Percentiles rank a stretch among this genome's conserved stretches.
Evolutionary conservation across 2,329 filamentous ascomycete species (phyloP).

Genomic region (Fusarium kyushuense): DNA sequence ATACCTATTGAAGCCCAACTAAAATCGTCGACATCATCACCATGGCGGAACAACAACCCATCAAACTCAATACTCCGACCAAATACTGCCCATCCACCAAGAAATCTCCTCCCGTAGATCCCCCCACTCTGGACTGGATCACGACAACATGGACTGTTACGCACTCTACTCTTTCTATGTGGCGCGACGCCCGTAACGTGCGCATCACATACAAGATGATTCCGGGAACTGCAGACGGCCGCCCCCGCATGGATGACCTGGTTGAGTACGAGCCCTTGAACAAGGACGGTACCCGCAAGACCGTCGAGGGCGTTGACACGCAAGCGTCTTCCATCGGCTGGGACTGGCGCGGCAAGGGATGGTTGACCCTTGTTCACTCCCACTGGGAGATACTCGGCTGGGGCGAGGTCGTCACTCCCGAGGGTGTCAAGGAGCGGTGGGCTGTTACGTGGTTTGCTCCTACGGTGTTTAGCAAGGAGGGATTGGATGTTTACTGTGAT

Average conservation of each 20-base stretch:
- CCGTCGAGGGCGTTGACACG: slow-evolving; percentile 74
- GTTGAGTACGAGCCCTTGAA: slow-evolving; percentile 75
- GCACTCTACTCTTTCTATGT: slow-evolving; percentile 83
- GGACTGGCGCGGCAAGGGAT: slow-evolving; percentile 84
- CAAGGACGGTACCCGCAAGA: slow-evolving; percentile 64
- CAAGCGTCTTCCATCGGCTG: slow-evolving; percentile 59
- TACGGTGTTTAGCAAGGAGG: slow-evolving; percentile 85
- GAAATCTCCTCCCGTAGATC: slow-evolving; percentile 53
- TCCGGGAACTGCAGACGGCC: slow-evolving; percentile 53
- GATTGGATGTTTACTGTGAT: slow-evolving; percentile 81
- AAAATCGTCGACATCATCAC: slow-evolving; percentile 6
- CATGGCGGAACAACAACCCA: slow-evolving; percentile 39
- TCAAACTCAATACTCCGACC: slow-evolving; percentile 57
- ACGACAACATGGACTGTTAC: slow-evolving; percentile 78
- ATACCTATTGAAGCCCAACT: not conserved
- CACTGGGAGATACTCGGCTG: slow-evolving; percentile 88
- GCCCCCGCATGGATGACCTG: slow-evolving; percentile 72
- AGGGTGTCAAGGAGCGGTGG: slow-evolving; percentile 69
- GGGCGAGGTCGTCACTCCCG: slow-evolving; percentile 65
- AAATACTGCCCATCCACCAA: slow-evolving; percentile 57
- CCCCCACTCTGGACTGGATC: slow-evolving; percentile 68
- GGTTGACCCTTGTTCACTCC: slow-evolving; percentile 76
- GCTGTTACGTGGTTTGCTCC: slow-evolving; percentile 87
- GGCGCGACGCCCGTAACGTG: slow-evolving; percentile 83
- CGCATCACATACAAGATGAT: slow-evolving; percentile 79